phyloP scores from a whole-genome alignment of 2,329 filamentous ascomycete species.

The Aplosporella prunicola region DNA sequence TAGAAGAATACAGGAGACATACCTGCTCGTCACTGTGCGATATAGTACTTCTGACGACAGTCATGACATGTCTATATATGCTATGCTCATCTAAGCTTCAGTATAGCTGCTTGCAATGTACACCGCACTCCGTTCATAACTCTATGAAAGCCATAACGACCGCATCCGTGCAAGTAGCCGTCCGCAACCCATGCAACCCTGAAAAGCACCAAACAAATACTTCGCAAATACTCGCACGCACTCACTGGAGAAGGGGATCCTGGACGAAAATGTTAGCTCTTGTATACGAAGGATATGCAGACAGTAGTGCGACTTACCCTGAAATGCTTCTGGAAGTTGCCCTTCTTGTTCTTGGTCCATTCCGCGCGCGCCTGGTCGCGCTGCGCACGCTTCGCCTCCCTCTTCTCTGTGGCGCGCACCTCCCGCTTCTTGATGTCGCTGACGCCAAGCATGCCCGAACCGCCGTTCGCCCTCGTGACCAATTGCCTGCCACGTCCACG shows the following conservation, averaged over 20 bases:
- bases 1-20: no score
- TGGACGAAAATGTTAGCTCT: slow-evolving; percentile 15
- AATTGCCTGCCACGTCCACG: slow-evolving; percentile 29
- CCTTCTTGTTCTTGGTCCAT: slow-evolving; percentile 61
- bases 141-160: no score
- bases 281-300: background rate
- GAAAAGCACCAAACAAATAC: no score
- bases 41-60: no score
- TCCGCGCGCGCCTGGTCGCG: slow-evolving; percentile 50
- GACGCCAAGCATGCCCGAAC: slow-evolving; percentile 66
- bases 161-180: no score
- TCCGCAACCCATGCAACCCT: no score
- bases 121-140: no score
- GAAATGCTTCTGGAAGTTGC: slow-evolving; percentile 71
- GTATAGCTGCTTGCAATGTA: no score
- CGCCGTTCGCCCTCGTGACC: slow-evolving; percentile 61
- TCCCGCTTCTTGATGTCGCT: slow-evolving; percentile 65
- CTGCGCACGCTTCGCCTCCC: slow-evolving; percentile 56
- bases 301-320: slow-evolving; percentile 30
- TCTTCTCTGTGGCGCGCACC: slow-evolving; percentile 57
- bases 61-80: no score
- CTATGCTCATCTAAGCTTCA: no score
- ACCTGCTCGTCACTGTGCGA: no score
- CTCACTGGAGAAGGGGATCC: slow-evolving; percentile 45
- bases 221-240: no score